These are phyloP conservation scores for Rhynchospora pubera DNA, from an alignment of 176 grass and related monocot species.

Conservation along the genomic window DNA sequence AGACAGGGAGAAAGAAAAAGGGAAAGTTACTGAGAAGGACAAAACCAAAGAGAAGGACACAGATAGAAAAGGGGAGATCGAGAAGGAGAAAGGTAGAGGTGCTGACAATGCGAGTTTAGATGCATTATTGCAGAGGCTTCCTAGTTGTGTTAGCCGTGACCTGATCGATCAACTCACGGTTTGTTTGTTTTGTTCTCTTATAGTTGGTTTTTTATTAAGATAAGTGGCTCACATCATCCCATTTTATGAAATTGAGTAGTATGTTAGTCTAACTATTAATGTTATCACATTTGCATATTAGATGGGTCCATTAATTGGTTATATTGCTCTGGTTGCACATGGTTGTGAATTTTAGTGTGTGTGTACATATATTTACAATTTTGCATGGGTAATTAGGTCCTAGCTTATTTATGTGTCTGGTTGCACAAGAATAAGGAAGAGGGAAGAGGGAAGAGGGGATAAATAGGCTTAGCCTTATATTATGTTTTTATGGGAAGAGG, in stretches of 20 bases:
- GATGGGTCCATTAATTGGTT: not conserved
- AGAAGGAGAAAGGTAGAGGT: conserved; percentile 88
- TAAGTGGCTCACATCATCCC: not conserved
- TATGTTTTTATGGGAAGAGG: too few species aligned
- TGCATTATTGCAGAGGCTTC: conserved; percentile 71
- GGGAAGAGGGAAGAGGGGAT: too few species aligned
- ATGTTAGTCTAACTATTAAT: conserved; percentile 22
- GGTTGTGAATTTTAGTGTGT: not conserved
- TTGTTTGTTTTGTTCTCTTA: conserved; percentile 23
- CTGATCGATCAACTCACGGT: conserved; percentile 97
- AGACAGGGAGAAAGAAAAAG: conserved; percentile 70
- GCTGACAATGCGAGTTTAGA: conserved; percentile 80
- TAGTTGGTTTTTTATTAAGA: not conserved
- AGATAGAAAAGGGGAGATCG: conserved; percentile 77
- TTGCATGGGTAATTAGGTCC: not conserved
- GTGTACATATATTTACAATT: not conserved
- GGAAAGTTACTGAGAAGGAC: conserved; percentile 68
- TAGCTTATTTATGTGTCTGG: not conserved
- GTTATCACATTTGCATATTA: not conserved
- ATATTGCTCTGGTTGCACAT: not conserved
- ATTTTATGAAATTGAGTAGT: conserved; percentile 8
- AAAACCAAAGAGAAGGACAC: conserved; percentile 69
- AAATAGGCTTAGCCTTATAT: too few species aligned
- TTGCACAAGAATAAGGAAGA: too few species aligned
- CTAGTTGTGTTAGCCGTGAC: conserved; percentile 93